Evolutionary conservation across 306 rosid species (phyloP), one percentile per base, ranked within the genome.

Genomic region (Boehmeria nivea): DNA sequence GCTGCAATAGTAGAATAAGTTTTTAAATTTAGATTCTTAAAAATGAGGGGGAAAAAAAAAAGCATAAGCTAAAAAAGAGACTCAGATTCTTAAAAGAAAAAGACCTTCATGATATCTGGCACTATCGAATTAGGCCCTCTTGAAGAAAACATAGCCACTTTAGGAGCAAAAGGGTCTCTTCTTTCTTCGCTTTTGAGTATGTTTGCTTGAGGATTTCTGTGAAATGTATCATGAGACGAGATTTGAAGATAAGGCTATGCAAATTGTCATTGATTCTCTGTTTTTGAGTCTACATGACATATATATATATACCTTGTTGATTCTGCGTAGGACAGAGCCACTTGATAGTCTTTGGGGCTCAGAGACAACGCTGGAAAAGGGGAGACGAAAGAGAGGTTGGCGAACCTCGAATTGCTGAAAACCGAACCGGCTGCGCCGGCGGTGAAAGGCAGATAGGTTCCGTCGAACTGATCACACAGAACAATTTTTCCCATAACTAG

Each of bases 401-500:
- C 26, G 2, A 0, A 0, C 1, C 0, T 3, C 0, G 6, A 12
- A 6, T 12, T 12, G 13, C 14, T 9, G 8, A 14, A 3, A 1
- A 46, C 11, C 0, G 61, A 17, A 1, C 23, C 81, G 4, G 12
- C 18, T 8, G 75, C 76, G 0, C 70, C 75, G 5, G 38, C 51
- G 1, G 2, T 6, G 5, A 4, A n/a, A 2, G 77, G 71, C 23
- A 37, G 31, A 0, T 0, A 0, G 3, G 2, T 23, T 13, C 65
- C 65, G 2, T 1, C 0, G 1, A 0, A 3, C 7, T 14, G 0
- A 9, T 6, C 17, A 46, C 82, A 76, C 2, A 62, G 1, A 15
- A 72, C 77, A 43, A 80, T 69, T 46, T 76, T 72, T 23, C 77
- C 82, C 44, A 66, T 43, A 8, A 76, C 70, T n/a, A 56, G 43